phyloP scores from a whole-genome alignment of 1,284 basidiomycete genomes.

The Apiotrichum porosum region DNA sequence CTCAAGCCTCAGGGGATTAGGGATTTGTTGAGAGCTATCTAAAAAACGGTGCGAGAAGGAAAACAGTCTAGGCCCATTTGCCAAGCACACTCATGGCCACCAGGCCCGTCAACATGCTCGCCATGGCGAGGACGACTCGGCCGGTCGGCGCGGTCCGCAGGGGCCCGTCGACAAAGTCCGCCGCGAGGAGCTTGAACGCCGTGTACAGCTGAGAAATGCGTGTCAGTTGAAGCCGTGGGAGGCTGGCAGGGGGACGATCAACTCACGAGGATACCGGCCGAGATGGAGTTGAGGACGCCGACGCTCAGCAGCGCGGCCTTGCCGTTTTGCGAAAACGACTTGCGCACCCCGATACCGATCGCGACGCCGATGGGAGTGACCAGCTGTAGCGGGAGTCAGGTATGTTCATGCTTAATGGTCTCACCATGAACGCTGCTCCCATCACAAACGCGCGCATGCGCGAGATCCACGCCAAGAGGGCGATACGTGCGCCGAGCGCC shows the following conservation, averaged over 20 bases:
- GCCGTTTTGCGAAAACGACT: conserved; percentile 35
- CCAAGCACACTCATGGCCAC: conserved; percentile 44
- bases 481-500: conserved; percentile 33
- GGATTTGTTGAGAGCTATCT: too few species aligned
- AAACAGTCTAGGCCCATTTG: conserved; percentile 47
- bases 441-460: conserved; percentile 16
- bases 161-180: conserved; percentile 28
- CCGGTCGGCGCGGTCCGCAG: conserved; percentile 15
- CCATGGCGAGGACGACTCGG: conserved; percentile 24
- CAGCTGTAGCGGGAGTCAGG: background rate
- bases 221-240: background rate
- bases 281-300: conserved; percentile 36
- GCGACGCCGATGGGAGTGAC: conserved; percentile 32
- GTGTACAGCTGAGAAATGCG: conserved; percentile 23
- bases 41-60: too few species aligned
- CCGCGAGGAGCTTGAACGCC: conserved; percentile 32
- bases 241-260: too few species aligned
- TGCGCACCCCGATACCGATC: conserved; percentile 35
- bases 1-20: too few species aligned
- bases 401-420: background rate
- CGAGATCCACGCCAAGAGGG: conserved; percentile 22
- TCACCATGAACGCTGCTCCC: conserved; percentile 24
- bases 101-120: conserved; percentile 28
- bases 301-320: conserved; percentile 32
- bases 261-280: conserved; percentile 19